These are phyloP conservation scores for Tetracentron sinense DNA, from an alignment of 164 flowering plant species.

Conservation along the genomic window DNA sequence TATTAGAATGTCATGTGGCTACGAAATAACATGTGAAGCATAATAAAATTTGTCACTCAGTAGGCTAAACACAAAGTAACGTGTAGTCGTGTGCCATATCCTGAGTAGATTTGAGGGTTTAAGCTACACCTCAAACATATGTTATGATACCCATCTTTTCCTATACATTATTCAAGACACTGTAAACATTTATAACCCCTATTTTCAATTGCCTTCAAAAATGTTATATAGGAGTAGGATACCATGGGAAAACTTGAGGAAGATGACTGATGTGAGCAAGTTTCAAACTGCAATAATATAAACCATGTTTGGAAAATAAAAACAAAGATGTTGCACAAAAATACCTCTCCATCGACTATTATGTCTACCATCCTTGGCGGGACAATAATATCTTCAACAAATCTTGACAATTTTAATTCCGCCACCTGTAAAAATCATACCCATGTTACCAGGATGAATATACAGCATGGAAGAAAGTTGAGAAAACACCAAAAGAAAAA, in stretches of 20 bases:
- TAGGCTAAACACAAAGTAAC: no score
- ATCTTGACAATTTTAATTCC: conserved; percentile 79
- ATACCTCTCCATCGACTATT: conserved; percentile 96
- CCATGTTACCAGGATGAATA: neutral
- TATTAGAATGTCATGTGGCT: neutral
- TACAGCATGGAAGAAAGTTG: neutral
- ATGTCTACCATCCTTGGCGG: conserved; percentile 96
- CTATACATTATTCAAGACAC: neutral
- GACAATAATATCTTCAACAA: conserved; percentile 94
- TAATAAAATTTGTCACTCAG: no score
- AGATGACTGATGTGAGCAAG: neutral
- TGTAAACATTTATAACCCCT: neutral
- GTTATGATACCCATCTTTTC: neutral
- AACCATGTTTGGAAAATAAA: neutral
- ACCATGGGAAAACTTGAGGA: neutral
- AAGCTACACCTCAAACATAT: neutral
- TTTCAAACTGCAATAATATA: neutral
- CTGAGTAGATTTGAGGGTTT: neutral
- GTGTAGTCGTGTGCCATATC: no score
- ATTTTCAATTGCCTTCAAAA: neutral
- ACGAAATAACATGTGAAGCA: neutral
- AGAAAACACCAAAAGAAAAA: neutral
- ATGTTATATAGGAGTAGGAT: neutral
- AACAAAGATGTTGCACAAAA: neutral
- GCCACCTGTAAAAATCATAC: conserved; percentile 52